Evolutionary conservation across 148 eudicot species (phyloP).

Genomic region (Cornus kousa): DNA sequence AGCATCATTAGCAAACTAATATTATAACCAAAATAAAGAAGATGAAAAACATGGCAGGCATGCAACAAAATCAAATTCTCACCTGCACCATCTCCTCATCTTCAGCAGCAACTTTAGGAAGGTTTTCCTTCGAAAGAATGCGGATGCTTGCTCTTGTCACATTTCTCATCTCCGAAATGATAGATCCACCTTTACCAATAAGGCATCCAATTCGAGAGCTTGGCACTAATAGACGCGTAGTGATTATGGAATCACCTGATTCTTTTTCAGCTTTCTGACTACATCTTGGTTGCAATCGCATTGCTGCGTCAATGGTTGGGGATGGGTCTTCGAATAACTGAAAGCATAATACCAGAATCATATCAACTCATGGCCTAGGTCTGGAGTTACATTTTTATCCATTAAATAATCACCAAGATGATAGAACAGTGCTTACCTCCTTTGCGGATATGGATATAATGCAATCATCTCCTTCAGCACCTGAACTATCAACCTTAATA

Average conservation of each 20-base stretch:
- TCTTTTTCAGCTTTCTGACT: constrained; percentile 80
- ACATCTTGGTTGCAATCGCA: constrained; percentile 87
- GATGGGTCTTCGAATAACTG: constrained; percentile 79
- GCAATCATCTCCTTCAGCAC: constrained; percentile 81
- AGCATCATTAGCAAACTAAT: not conserved
- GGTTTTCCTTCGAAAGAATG: constrained; percentile 68
- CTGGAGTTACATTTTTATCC: not conserved
- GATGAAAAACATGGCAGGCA: not conserved
- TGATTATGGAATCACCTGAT: constrained; percentile 56
- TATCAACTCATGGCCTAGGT: not conserved
- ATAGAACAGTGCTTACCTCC: constrained; percentile 50
- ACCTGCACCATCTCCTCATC: constrained; percentile 99
- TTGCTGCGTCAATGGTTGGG: constrained; percentile 82
- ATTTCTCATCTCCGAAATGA: constrained; percentile 79
- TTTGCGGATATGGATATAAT: constrained; percentile 75
- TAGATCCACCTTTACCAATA: constrained; percentile 93
- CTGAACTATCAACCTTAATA: constrained; percentile 81
- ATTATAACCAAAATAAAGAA: no score
- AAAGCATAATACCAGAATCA: constrained; percentile 1
- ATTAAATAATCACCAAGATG: not conserved
- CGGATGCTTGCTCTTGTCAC: constrained; percentile 83
- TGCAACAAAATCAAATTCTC: not conserved
- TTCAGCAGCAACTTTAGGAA: constrained; percentile 82
- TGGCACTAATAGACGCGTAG: constrained; percentile 77
- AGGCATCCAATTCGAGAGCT: constrained; percentile 77